Conservation (phyloP, 2,329 filamentous ascomycete species). For the Xylariaceae sp. region DNA sequence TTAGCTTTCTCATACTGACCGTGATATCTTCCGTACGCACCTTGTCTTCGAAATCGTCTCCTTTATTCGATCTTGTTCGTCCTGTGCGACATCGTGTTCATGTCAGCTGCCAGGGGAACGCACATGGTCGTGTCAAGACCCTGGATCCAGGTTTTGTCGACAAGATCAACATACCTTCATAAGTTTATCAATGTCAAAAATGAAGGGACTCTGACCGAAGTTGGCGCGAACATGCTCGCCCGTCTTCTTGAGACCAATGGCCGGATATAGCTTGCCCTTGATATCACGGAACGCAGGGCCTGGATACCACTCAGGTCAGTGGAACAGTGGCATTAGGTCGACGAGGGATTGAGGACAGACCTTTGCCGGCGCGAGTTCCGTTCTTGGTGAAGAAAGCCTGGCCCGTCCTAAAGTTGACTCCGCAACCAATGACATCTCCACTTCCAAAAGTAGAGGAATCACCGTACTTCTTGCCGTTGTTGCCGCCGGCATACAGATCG, state of each 20-base stretch:
- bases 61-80: constrained; percentile 57
- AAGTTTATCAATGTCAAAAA: constrained; percentile 86
- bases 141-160: background rate
- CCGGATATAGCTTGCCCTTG: constrained; percentile 61
- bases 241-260: constrained; percentile 61
- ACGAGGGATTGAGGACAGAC: background rate
- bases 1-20: constrained; percentile 14
- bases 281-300: constrained; percentile 69
- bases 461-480: constrained; percentile 54
- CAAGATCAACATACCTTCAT: constrained; percentile 57
- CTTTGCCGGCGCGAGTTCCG: constrained; percentile 50
- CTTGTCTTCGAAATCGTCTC: constrained; percentile 54
- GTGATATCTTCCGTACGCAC: constrained; percentile 19
- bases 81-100: constrained; percentile 35
- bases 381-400: constrained; percentile 69
- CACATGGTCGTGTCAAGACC: background rate
- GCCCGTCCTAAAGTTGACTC: constrained; percentile 61
- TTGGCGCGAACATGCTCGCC: constrained; percentile 61
- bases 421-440: constrained; percentile 60
- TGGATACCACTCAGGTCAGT: constrained; percentile 34
- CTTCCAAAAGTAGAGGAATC: constrained; percentile 45
- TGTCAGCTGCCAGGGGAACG: too few species aligned
- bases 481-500: constrained; percentile 54
- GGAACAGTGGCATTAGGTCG: background rate
- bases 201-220: constrained; percentile 72